These are phyloP conservation scores for Ceratocystis lukuohia DNA, from an alignment of 2,329 filamentous ascomycete species.

Conservation along the genomic window DNA sequence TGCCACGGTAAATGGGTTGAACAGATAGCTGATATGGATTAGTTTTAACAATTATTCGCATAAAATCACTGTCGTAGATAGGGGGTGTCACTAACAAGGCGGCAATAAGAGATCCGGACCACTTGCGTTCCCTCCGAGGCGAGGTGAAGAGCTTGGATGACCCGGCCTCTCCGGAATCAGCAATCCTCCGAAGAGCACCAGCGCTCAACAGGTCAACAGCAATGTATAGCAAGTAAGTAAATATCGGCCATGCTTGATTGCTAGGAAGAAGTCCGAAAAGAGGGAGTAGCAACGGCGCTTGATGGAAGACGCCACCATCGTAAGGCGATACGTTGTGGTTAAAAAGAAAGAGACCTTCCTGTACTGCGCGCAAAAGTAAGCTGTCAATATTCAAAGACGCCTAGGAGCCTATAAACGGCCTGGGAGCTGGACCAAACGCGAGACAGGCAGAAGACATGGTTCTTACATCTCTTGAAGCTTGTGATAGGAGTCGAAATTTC, in stretches of 20 bases:
- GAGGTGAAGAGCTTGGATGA: slow-evolving; percentile 67
- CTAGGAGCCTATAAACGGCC: background rate
- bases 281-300: slow-evolving; percentile 80
- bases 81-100: slow-evolving; percentile 47
- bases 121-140: slow-evolving; percentile 55
- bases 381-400: slow-evolving; percentile 8
- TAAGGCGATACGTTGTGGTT: slow-evolving; percentile 94
- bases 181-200: slow-evolving; percentile 62
- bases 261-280: slow-evolving; percentile 81
- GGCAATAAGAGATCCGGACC: slow-evolving; percentile 61
- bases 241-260: slow-evolving; percentile 50
- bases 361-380: slow-evolving; percentile 42
- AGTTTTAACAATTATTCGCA: slow-evolving; percentile 2
- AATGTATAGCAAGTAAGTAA: slow-evolving; percentile 70
- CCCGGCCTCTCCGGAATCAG: slow-evolving; percentile 64
- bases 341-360: slow-evolving; percentile 93
- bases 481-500: slow-evolving; percentile 95
- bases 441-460: background rate
- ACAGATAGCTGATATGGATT: slow-evolving; percentile 53
- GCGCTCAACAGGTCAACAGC: slow-evolving; percentile 71
- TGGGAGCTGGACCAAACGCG: background rate
- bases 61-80: background rate
- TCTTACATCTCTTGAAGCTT: slow-evolving; percentile 89
- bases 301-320: slow-evolving; percentile 71
- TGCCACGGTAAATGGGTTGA: slow-evolving; percentile 87